Base-by-base conservation (phyloP, 2,329 filamentous ascomycete species). In the Exophiala oligosperma region DNA sequence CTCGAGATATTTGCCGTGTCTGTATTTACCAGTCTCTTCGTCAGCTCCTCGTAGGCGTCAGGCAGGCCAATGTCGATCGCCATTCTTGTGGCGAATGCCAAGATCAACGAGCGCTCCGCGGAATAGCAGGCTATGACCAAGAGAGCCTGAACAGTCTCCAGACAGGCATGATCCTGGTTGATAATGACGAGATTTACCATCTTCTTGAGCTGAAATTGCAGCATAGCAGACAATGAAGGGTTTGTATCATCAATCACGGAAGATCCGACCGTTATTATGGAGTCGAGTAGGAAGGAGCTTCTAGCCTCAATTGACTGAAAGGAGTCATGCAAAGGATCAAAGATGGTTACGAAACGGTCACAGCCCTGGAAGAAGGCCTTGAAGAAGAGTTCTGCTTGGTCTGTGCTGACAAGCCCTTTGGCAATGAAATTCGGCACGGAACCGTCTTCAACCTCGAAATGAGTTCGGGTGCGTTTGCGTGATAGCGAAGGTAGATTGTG, bases 111-210 rank as follows among this genome's bases (percentile, higher is more conserved):
- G 0, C 80, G 74, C 52, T 83, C 81, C 3, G 81, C 74, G 0
- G 77, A 78, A 60, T 83, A 84, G 54, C 79, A 80, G 0, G 80
- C 79, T 49, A 79, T 73, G 1, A 83, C 70, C 0, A 83, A 67
- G 5, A 84, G 70, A 2, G 81, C 79, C 56, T 84, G 81, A 0
- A 84, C 68, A 0, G 77, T 79, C 57, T 84, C 81, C 0, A 83
- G 53, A 6, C 70, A 73, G 11, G 73, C 73, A 1, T 74, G 57
- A 2, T 68, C 69, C 2, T 71, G 71, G 26, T 70, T 73, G 40
- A 77, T 71, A 14, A 80, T 75, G 2, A 80, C 73, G 0, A 77
- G 67, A 37, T 77, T 77, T 7, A 82, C 77, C 65, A 72, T 74
- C 49, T 72, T 70, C 57, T 77, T 77, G 3, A 76, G 71, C 47